These are phyloP conservation scores for Cyclotella baltica DNA, from an alignment of 108 stramenopile genomes.

Conservation along the genomic window DNA sequence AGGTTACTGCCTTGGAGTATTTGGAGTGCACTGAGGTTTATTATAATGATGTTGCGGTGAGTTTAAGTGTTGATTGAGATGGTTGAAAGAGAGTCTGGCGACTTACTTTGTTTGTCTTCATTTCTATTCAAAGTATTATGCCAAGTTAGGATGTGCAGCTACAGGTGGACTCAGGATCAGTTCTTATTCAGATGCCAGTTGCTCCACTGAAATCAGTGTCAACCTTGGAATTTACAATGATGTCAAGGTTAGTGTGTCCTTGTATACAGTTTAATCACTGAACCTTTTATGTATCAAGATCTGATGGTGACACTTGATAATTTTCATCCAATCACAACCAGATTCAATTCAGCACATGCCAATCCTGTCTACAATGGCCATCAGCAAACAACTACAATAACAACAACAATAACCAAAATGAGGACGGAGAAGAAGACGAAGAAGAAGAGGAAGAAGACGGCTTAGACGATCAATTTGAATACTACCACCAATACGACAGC, in stretches of 20 bases:
- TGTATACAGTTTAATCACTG: background rate
- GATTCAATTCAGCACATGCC: constrained; percentile 40
- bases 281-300: too few relatives aligned
- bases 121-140: constrained; percentile 41
- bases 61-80: background rate
- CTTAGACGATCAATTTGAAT: constrained; percentile 36
- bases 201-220: constrained; percentile 22
- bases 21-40: constrained; percentile 30
- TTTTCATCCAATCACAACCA: constrained; percentile 7
- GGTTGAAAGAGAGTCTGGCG: background rate
- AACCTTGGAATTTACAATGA: constrained; percentile 57
- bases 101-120: background rate
- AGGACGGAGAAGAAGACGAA: too few relatives aligned
- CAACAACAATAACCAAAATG: too few relatives aligned
- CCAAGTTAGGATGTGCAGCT: constrained; percentile 43
- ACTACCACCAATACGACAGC: constrained; percentile 44
- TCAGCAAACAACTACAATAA: too few relatives aligned
- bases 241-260: constrained; percentile 29
- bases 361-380: constrained; percentile 40
- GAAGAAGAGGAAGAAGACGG: constrained; percentile 16
- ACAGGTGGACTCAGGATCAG: constrained; percentile 39
- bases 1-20: constrained; percentile 35
- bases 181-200: constrained; percentile 39
- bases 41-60: constrained; percentile 39
- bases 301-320: background rate